Evolutionary conservation across 352 stramenopile species (phyloP), one percentile per base, ranked within the genome.

Genomic region (Pythium periplocum): DNA sequence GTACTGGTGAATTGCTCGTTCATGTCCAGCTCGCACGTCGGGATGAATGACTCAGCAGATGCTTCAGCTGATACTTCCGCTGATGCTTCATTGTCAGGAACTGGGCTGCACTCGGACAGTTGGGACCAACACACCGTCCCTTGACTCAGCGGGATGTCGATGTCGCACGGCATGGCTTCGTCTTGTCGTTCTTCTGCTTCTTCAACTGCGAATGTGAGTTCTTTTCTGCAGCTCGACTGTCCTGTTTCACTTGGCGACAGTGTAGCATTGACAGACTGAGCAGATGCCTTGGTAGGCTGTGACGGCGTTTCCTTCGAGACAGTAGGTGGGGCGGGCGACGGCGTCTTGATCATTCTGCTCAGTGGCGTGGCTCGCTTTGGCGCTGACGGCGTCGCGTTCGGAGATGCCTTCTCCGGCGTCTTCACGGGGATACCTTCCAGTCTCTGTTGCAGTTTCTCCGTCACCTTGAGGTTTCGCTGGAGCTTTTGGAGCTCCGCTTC

Each of bases 391-490:
- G 48, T 43, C 31, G 38, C 50, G 40, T 10, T 48, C 37, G 39
- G 43, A 40, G 37, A 6, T 2, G 45, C 44, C 36, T 59, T 59
- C 9, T 61, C 53, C 4, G 57, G 44, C 10, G 67, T 57, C 46
- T 78, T 78, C 40, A 73, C 61, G 2, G 69, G 66, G 9, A 69
- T 74, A 1, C 74, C 76, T 44, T 90, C 68, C 9, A 90, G 55
- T 2, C 79, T 66, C 57, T 82, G 64, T 48, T 90, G 64, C 6
- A 90, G 61, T 44, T 87, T 87, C 53, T 86, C 74, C 17, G 72
- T 86, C 2, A 72, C 75, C 56, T 86, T 86, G 32, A 90, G 53
- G 51, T 90, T 90, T 47, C 80, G 83, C 55, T 86, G 64, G n/a
- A 81, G 53, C 55, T 85, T 83, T 45, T 71, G 73, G 9, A 78